Evolutionary conservation across 257 asterid species (phyloP), one percentile per base, ranked within the genome.

Genomic region (Nicotiana obtusifolia): DNA sequence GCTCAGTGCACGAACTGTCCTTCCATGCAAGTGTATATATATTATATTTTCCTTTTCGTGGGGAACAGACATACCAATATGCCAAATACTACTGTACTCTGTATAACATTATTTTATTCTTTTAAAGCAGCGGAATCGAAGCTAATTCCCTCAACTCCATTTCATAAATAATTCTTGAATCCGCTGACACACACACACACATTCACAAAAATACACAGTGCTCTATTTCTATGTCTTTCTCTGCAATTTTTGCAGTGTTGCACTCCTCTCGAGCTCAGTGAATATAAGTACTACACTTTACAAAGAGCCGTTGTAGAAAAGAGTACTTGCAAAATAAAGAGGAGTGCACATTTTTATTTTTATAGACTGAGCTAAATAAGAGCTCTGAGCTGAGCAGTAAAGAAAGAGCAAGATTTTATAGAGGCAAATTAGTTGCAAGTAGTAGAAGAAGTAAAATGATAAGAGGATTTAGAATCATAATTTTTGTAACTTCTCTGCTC

Each of bases 51-150:
- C 15, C 37, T 73, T 24, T 53, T 22, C 7, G 80, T 76, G 75
- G 85, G 78, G 83, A 88, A 86, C 89, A 88, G 81, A 89, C 90
- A 90, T 86, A 60, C 93, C 85, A 49, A 68, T 81, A 83, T 59
- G 81, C 78, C 87, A 78, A 82, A 82, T 60, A 41, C 82, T 13
- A 66, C 35, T 71, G 78, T 73, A 82, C 28, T 56, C 17, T 13
- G 16, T 64, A 66, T 62, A 71, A 2, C 0, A 3, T 30, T n/a
- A 37, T 59, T 62, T 64, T 35, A 41, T 65, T 30, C 35, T 19
- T 15, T 80, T 24, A 73, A 56, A 37, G 84, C 81, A 16, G 84
- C 94, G 97, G 97, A 91, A 68, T 86, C 91, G 80, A 88, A 67
- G 86, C 85, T 4, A 44, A 22, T 44, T 69, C 71, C 20, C 66